Evolutionary conservation across 2,329 filamentous ascomycete species (phyloP), one percentile per base, ranked within the genome.

Genomic region (Colletotrichum coccodes): DNA sequence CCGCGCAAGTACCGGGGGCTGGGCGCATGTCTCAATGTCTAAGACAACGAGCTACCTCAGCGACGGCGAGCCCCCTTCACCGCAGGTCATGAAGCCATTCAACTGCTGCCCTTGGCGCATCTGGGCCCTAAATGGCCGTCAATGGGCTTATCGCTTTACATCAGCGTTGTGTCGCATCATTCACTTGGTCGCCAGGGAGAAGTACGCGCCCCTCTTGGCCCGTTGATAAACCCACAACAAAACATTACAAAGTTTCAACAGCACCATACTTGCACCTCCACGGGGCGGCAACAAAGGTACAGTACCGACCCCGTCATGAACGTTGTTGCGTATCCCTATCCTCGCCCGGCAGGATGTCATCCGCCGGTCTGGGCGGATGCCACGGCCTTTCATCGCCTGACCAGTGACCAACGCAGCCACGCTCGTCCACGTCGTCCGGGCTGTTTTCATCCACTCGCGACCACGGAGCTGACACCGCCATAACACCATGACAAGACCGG

Each of bases 1-100:
- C 47, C 61, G 6, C 49, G 28, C 61, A 50, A 68, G 54, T 49
- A 30, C 40, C 65, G 44, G 65, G 53, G 47, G 47, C 23, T 49
- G 47, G 54, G 61, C 61, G 61, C 28, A 68, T 68, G 65, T 68
- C 65, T 69, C 54, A 57, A 32, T 66, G 34, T 69, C 56, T 38
- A 60, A 66, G 56, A 66, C 61, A 60, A 3, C 11, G 18, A 28
- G 16, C 57, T 30, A 49, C 5, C 34, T 42, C 21, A 49, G 40
- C 9, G 40, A 44, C n/a, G 50, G 32, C 36, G 52, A 60, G 34
- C 47, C 53, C 52, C 65, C 47, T 50, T 68, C 66, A 69, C 66
- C 66, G 66, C 66, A 69, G 66, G 66, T 66, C 66, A 69, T 57
- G 61, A 44, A 58, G 47, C 40, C 40, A 26, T 49, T 21, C 32